A percentile compares a stretch with the other conserved stretches of the same genome.
Conservation (phyloP, 164 flowering plant genomes). For the Dillenia suffruticosa region DNA sequence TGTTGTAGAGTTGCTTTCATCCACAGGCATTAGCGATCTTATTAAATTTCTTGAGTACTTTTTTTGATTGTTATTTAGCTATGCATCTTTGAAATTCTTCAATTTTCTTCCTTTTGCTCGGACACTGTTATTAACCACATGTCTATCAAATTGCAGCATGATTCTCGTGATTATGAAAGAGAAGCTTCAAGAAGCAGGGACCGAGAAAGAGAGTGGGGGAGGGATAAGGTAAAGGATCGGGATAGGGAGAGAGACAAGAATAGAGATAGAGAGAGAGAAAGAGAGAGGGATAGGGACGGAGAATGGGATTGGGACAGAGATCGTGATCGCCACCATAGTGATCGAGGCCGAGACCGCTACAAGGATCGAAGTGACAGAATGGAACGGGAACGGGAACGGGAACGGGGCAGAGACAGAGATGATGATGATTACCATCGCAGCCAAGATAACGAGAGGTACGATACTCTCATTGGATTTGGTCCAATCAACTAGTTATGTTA, state of each 20-base stretch:
- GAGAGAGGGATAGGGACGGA: conserved; percentile 13
- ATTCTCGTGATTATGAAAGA: conserved; percentile 52
- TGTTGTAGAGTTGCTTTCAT: not conserved
- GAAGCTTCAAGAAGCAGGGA: conserved; percentile 65
- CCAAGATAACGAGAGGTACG: conserved; percentile 67
- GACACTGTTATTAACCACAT: not conserved
- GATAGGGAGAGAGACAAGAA: conserved; percentile 29
- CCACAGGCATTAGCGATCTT: not conserved
- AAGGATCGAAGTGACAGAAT: conserved; percentile 65
- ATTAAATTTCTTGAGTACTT: not conserved
- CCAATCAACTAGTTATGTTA: not conserved
- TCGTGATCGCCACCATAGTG: conserved; percentile 38
- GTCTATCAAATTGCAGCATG: conserved; percentile 32
- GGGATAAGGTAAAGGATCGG: conserved; percentile 31
- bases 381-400: conserved; percentile 58
- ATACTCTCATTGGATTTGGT: not conserved
- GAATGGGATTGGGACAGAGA: conserved; percentile 26
- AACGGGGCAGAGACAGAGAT: conserved; percentile 43
- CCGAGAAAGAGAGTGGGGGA: conserved; percentile 44
- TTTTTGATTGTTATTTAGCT: not conserved
- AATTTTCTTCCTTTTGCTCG: not conserved
- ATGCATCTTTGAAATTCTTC: not conserved
- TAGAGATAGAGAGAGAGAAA: conserved; percentile 24
- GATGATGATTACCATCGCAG: conserved; percentile 55
- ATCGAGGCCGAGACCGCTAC: conserved; percentile 40